Evolutionary conservation across 176 grass and related monocot species (phyloP), one percentile per base, ranked within the genome.

Genomic region (Olyra latifolia): DNA sequence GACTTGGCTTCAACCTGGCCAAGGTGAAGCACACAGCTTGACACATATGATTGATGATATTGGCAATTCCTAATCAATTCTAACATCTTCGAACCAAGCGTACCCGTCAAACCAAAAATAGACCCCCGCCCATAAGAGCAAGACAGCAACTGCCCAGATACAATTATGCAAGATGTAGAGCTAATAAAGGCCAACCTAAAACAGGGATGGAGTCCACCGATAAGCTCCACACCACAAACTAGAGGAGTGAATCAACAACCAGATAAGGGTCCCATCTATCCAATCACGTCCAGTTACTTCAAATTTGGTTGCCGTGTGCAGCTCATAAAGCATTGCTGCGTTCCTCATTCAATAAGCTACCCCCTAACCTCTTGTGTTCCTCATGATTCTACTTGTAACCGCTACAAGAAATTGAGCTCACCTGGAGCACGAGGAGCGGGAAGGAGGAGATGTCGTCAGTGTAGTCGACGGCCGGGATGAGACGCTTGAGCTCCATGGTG

Each of bases 371-470:
- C 62, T 29, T 22, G 62, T 25, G 52, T 39, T 35, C 46, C 49
- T 10, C 6, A n/a, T 8, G 43, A 20, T 2, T 65, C 57, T 14
- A 65, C 63, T 8, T 46, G 65, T 57, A 77, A 49, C 8, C 6
- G 50, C 2, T 59, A 19, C 4, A 9, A 29, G 45, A 58, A 74
- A 60, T 25, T 19, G 57, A 19, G 49, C 48, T 86, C 69, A 94
- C 94, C 94, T 97, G 94, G 30, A 97, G 91, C 62, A 97, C 91
- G 42, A 97, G 83, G 2, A 97, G 72, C 28, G 94, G 81, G 84
- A 91, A 97, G 64, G 87, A 53, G 1, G 94, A 97, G 25, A 97
- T 93, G 67, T 91, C 91, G 49, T 91, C 94, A 56, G 88, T 74
- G 81, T 97, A 97, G 13, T 93, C 91, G 2, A 97, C 91, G 25